Base-by-base conservation (phyloP, 106 monocot genomes). In the Alisma plantagoaquatica region DNA sequence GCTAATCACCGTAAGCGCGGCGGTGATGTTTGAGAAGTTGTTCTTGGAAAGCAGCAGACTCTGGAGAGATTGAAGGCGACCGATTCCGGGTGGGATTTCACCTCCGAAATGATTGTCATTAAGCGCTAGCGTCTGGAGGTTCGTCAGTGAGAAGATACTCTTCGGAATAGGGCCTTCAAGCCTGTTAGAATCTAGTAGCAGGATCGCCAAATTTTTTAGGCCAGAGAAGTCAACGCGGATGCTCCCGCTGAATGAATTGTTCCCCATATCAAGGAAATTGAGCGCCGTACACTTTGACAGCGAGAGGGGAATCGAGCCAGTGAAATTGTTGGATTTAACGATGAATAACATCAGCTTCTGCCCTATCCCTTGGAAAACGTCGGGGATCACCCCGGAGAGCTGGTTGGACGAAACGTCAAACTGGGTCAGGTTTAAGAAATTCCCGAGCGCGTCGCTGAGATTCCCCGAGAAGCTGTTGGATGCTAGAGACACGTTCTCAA, bases 21-120 rank as follows among this genome's bases (percentile, higher is more conserved):
- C 59, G 0, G 73, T 59, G 9, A 85, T 47, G 45, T 77, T 77
- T 2, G 43, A 60, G 51, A 85, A 68, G 67, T 63, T 85, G 43
- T 85, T 85, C 43, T 85, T 85, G 14, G 85, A 85, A 35, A 85
- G 49, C 15, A 80, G 76, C n/a, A 80, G 61, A 22, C 73, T 58
- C 16, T 73, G 73, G 27, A 85, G 80, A 0, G 76, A 80, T 5
- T 42, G 28, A 6, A 85, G 80, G 17, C 67, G 73, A 10, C 16
- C 16, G 48, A 62, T 80, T 31, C 66, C 69, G 7, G 46, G 25
- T 2, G 85, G 85, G 46, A 85, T 51, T 52, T 69, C 41, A 4
- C 85, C 85, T 1, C 65, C 65, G 1, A 85, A 45, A 19, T 51
- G 38, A 25, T 85, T 85, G 54, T 73, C 76, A 2, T 79, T 80